phyloP scores from a whole-genome alignment of 1,284 basidiomycete genomes.

The Fomitopsis schrenkii region DNA sequence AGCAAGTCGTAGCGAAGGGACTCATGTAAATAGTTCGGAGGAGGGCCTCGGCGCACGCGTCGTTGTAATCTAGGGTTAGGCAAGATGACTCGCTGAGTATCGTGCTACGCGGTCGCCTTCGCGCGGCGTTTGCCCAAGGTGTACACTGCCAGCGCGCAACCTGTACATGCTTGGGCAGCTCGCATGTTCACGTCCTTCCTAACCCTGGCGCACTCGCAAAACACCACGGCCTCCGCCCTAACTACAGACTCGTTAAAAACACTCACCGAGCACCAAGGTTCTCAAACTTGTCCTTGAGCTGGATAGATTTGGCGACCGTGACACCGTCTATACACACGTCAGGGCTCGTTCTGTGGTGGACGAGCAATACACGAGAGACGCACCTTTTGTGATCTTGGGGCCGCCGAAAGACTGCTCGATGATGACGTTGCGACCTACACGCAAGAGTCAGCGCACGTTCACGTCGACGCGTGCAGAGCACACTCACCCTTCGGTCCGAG shows the following conservation, averaged over 20 bases:
- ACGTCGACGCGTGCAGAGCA: no score
- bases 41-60: no score
- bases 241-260: neutral
- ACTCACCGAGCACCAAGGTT: slow-evolving; percentile 94
- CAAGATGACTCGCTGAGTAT: no score
- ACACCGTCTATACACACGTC: slow-evolving; percentile 76
- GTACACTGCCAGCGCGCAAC: no score
- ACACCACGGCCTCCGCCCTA: no score
- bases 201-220: no score
- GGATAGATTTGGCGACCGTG: slow-evolving; percentile 94
- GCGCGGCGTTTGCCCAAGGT: no score
- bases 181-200: no score
- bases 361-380: slow-evolving; percentile 3
- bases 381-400: slow-evolving; percentile 96
- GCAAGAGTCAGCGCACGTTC: slow-evolving; percentile 11
- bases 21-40: no score
- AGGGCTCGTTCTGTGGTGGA: neutral
- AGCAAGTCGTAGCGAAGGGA: neutral
- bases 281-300: slow-evolving; percentile 97
- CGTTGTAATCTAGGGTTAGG: no score
- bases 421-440: slow-evolving; percentile 90
- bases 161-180: no score
- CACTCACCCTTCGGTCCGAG: slow-evolving; percentile 89
- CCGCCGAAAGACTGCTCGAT: slow-evolving; percentile 98
- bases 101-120: no score